Base-by-base conservation (phyloP, 106 monocot species). In the Acorus calamus region DNA sequence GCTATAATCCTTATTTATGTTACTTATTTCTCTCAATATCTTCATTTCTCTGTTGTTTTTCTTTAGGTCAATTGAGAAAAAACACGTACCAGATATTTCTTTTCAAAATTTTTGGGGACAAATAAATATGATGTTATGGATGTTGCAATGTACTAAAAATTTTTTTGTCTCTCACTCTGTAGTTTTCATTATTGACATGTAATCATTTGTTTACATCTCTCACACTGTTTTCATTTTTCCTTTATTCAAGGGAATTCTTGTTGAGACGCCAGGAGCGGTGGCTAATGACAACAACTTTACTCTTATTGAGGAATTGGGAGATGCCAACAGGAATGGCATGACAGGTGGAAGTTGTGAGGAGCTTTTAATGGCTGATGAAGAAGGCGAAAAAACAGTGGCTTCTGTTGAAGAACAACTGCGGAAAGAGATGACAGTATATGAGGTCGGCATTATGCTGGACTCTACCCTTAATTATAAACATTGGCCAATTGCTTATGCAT, bases 381-480 rank as follows among this genome's bases (percentile, higher is more conserved):
- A 92, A 73, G 72, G 80, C 9, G 88, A 83, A 48, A 76, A 70
- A 66, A 77, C 87, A 50, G 73, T 92, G n/a, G 83, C 77, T 7
- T 98, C 91, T 73, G 82, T 81, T 47, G 92, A 92, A 83, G 98
- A 88, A 68, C 92, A 98, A 66, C 71, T 91, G 42, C 82, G 68
- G 51, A 91, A 88, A 73, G 98, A 98, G 76, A 98, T 98, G 98
- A 81, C 85, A 42, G 69, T 98, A 9, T 98, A 88, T 76, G 85
- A 98, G 98, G 98, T 98, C 58, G 62, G 53, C 7, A 4, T 9
- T 64, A n/a, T 52, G 12, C 6, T 59, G 46, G 42, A 42, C 13
- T 62, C 57, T 49, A 28, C 28, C 28, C 28, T 28, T 28, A 28
- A 28, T 28, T 28, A 28, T 28, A 28, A 28, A 28, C 28, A 28